phyloP scores from a whole-genome alignment of 2,329 filamentous ascomycete genomes.

The Stagonosporopsis rhizophila region DNA sequence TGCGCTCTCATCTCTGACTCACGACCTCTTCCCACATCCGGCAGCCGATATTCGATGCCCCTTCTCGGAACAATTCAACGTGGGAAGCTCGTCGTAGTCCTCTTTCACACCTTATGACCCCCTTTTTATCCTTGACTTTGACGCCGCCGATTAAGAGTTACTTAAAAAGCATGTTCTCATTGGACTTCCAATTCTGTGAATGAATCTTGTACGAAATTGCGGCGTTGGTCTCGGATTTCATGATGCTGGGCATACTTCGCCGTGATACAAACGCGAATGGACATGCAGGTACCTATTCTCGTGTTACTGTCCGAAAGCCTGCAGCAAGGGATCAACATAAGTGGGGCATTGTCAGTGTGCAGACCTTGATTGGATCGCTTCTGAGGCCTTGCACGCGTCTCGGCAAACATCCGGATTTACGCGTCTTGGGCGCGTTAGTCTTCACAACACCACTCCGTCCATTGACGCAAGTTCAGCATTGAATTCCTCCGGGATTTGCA shows the following conservation, averaged over 20 bases:
- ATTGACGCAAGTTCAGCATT: not conserved
- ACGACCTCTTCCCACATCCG: no score
- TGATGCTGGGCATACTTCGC: not conserved
- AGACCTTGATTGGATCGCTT: constrained; percentile 1
- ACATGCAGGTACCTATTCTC: not conserved
- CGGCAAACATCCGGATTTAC: constrained; percentile 1
- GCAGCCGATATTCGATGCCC: no score
- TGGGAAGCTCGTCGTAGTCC: no score
- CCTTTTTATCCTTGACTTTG: no score
- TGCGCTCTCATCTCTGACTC: no score
- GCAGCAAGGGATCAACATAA: not conserved
- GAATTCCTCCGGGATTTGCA: not conserved
- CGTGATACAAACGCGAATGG: not conserved
- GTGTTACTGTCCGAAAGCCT: not conserved
- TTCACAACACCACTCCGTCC: not conserved
- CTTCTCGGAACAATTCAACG: no score
- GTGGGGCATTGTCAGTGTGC: not conserved
- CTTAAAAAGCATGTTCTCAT: not conserved
- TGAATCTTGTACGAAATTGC: not conserved
- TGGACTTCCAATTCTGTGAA: not conserved
- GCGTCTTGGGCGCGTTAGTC: constrained; percentile 2
- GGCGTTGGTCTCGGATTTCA: not conserved
- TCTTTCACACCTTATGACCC: no score
- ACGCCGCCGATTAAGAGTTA: no score
- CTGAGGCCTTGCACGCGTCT: not conserved